Evolutionary conservation across 208 protist genomes (phyloP).

Genomic region (Entamoeba moshkovskii): DNA sequence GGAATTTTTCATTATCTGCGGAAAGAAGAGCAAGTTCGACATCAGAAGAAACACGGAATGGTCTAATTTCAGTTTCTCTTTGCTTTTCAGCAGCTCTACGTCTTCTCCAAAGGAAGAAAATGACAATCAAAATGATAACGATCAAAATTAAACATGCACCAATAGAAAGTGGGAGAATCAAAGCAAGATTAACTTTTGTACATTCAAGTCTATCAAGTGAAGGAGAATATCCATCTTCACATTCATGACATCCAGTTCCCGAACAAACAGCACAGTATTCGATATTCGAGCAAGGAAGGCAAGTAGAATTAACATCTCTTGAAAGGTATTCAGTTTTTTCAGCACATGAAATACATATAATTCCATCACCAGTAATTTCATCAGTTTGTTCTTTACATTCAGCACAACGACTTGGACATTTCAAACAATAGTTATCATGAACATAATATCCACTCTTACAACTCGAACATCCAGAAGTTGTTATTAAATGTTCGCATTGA

Average conservation of each 20-base stretch:
- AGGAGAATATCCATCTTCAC: background rate
- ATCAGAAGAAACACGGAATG: background rate
- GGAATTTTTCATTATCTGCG: background rate
- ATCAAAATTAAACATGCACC: background rate
- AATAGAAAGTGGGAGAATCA: background rate
- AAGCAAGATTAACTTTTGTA: background rate
- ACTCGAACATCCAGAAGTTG: background rate
- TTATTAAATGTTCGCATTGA: background rate
- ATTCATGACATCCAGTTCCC: background rate
- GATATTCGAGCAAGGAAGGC: background rate
- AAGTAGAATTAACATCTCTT: background rate
- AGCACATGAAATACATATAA: background rate
- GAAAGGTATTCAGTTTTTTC: background rate
- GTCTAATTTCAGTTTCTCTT: background rate
- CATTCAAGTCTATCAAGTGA: background rate
- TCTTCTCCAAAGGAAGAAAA: background rate
- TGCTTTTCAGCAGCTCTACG: background rate
- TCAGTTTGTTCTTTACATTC: background rate
- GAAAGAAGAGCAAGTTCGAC: background rate
- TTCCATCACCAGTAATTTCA: background rate
- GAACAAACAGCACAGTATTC: background rate
- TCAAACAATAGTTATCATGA: background rate
- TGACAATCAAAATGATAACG: background rate
- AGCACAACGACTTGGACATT: background rate
- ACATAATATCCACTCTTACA: background rate